Conservation (phyloP, 2,329 filamentous ascomycete species). For the Aureobasidium subglaciale region DNA sequence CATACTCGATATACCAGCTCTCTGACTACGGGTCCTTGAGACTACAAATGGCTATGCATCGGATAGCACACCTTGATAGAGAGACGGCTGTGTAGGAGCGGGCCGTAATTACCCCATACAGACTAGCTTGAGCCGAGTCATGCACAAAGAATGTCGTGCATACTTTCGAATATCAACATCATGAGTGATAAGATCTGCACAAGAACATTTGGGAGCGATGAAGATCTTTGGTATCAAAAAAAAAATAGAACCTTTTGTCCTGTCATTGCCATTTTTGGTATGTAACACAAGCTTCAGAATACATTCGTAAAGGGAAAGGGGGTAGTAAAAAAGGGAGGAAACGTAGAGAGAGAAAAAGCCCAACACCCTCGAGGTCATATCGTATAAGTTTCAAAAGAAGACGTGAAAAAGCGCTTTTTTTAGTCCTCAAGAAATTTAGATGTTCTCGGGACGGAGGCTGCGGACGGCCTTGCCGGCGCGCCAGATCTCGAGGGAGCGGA, state of each 20-base stretch:
- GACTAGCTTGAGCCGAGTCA: background rate
- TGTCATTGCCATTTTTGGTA: constrained; percentile 14
- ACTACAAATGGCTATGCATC: no score
- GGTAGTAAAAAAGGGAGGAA: background rate
- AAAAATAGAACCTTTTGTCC: constrained; percentile 13
- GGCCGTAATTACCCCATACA: background rate
- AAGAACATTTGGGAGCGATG: background rate
- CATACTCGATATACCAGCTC: no score
- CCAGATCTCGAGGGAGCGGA: constrained; percentile 98
- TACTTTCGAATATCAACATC: constrained; percentile 1
- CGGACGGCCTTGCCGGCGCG: constrained; percentile 95
- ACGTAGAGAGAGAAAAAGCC: background rate
- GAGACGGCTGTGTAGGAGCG: background rate
- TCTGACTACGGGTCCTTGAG: no score
- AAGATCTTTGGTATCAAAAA: background rate
- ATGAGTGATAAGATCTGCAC: no score
- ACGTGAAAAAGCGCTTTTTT: background rate
- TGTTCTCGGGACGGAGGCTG: constrained; percentile 33
- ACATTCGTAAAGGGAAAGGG: constrained; percentile 7
- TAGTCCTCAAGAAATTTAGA: constrained; percentile 20
- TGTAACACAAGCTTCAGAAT: constrained; percentile 12
- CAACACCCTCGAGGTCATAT: constrained; percentile 3
- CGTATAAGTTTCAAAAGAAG: constrained; percentile 1
- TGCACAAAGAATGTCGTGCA: constrained; percentile 1
- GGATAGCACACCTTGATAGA: no score